phyloP scores from a whole-genome alignment of 768 basidiomycete species.

The Russula sp. region DNA sequence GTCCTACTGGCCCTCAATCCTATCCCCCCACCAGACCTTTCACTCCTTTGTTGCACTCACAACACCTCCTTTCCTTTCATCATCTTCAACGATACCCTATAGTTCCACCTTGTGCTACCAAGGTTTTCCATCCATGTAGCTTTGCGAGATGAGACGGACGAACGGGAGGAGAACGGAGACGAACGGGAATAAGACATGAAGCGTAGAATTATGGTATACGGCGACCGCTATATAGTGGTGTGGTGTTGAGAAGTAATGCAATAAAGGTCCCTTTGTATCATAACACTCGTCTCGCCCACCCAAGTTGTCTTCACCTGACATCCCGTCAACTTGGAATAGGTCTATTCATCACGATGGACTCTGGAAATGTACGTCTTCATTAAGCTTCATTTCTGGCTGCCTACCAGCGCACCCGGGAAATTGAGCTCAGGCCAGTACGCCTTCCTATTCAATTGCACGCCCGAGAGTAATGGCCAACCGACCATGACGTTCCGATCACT shows the following conservation, averaged over 20 bases:
- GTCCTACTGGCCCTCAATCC: background rate
- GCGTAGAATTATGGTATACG: constrained; percentile 18
- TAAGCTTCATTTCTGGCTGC: too few relatives aligned
- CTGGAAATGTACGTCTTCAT: too few relatives aligned
- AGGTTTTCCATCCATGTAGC: background rate
- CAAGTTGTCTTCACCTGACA: background rate
- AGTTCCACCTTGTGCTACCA: background rate
- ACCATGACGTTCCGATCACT: too few relatives aligned
- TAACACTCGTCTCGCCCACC: too few relatives aligned
- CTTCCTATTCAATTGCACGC: too few relatives aligned
- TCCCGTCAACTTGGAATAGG: background rate
- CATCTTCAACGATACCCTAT: background rate
- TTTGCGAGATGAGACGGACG: constrained; percentile 1
- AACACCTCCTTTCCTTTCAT: background rate
- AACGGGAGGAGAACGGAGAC: background rate
- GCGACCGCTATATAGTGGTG: constrained; percentile 17
- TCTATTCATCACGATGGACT: too few relatives aligned
- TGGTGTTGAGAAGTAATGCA: constrained; percentile 22
- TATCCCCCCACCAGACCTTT: constrained; percentile 7
- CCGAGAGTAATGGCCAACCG: too few relatives aligned
- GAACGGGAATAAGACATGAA: constrained; percentile 1
- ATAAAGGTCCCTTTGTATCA: constrained; percentile 21
- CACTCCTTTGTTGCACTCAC: constrained; percentile 12
- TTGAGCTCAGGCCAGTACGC: too few relatives aligned
- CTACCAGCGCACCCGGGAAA: too few relatives aligned